Conservation (phyloP, 2,329 filamentous ascomycete species). For the Tolypocladium ophioglossoides region DNA sequence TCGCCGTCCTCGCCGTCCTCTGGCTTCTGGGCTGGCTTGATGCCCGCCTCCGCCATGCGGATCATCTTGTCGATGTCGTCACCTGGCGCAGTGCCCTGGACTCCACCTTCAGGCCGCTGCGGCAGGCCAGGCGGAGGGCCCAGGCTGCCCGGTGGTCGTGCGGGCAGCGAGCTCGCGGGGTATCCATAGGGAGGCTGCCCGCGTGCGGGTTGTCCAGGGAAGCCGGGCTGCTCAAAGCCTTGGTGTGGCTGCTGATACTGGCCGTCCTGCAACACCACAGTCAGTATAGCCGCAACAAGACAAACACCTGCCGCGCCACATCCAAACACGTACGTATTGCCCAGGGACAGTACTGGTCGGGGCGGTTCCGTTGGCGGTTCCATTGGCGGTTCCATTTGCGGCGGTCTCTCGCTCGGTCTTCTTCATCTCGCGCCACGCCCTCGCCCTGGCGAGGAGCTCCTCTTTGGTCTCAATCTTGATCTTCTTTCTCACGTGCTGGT, state of each 20-base stretch:
- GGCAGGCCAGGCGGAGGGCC: constrained; percentile 31
- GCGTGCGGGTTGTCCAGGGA: constrained; percentile 10
- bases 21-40: constrained; percentile 32
- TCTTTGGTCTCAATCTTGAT: constrained; percentile 63
- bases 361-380: constrained; percentile 25
- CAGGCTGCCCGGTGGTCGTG: constrained; percentile 29
- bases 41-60: constrained; percentile 52
- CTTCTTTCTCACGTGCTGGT: constrained; percentile 59
- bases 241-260: constrained; percentile 17
- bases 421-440: constrained; percentile 62
- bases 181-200: constrained; percentile 19
- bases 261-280: not conserved
- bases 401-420: constrained; percentile 45
- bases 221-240: constrained; percentile 11
- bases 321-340: constrained; percentile 43
- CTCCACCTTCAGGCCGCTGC: constrained; percentile 27
- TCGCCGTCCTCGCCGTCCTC: constrained; percentile 37
- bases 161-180: constrained; percentile 30
- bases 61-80: constrained; percentile 58
- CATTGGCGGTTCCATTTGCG: constrained; percentile 35
- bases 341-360: constrained; percentile 34
- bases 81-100: constrained; percentile 23
- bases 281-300: not conserved
- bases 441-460: constrained; percentile 71
- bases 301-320: not conserved